phyloP scores from a whole-genome alignment of 73 alveolate species.

The Uronychia setigera region DNA sequence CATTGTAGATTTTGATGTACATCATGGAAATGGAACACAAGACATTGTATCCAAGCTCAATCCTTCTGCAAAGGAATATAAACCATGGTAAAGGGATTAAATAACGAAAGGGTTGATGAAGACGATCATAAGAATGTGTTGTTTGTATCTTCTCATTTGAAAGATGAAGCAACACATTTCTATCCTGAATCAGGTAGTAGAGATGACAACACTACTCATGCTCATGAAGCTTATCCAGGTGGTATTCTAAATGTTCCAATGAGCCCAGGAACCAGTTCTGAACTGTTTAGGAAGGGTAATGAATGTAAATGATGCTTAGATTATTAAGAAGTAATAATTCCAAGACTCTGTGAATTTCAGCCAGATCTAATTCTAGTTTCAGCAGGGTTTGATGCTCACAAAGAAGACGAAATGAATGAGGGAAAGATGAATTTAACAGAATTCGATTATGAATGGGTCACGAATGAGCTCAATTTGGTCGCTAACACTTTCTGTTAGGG shows the following conservation, averaged over 20 bases:
- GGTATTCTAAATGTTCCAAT: conserved; percentile 92
- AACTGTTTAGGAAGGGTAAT: conserved; percentile 57
- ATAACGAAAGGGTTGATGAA: conserved; percentile 63
- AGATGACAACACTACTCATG: conserved; percentile 45
- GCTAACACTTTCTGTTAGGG: conserved; percentile 93
- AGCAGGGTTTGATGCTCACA: conserved; percentile 99
- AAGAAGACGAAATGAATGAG: conserved; percentile 79
- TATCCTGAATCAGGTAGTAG: conserved; percentile 57
- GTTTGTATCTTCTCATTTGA: conserved; percentile 75
- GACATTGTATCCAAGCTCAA: conserved; percentile 72
- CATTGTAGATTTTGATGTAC: conserved; percentile 97
- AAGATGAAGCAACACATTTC: conserved; percentile 22
- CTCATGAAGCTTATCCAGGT: conserved; percentile 82
- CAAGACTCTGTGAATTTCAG: conserved; percentile 87
- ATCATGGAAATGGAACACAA: conserved; percentile 99
- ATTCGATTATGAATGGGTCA: conserved; percentile 92
- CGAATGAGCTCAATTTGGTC: conserved; percentile 85
- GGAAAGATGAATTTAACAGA: conserved; percentile 72
- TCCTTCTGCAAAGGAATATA: conserved; percentile 16
- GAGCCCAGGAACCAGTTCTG: conserved; percentile 34
- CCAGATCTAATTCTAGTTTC: conserved; percentile 96
- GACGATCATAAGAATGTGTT: conserved; percentile 88
- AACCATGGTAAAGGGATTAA: conserved; percentile 10
- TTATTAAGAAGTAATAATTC: conserved; percentile 80
- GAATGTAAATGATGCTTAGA: conserved; percentile 35